phyloP scores from a whole-genome alignment of 257 asterid genomes.

The Salvia hispanica region DNA sequence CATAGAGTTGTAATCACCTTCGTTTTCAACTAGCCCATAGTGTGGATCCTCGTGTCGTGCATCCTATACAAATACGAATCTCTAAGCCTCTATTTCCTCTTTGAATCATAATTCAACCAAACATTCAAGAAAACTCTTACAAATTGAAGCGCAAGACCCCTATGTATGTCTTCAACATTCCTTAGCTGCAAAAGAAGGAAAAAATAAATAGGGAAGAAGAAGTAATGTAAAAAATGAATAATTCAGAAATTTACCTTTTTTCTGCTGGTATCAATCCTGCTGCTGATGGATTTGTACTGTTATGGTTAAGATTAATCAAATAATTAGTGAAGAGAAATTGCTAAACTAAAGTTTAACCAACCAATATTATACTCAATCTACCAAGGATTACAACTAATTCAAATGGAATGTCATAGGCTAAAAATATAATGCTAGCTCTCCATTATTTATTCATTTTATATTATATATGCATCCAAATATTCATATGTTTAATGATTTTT shows the following conservation, averaged over 20 bases:
- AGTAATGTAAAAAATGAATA: neutral
- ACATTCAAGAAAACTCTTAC: constrained; percentile 62
- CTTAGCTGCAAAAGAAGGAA: constrained; percentile 47
- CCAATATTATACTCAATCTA: no score
- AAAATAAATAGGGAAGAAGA: neutral
- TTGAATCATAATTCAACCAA: neutral
- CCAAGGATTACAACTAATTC: no score
- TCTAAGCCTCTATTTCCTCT: no score
- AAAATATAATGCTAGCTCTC: no score
- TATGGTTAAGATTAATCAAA: constrained; percentile 6
- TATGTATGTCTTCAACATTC: constrained; percentile 81
- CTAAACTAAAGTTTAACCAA: neutral
- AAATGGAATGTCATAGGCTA: no score
- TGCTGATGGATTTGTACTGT: constrained; percentile 65
- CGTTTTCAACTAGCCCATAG: constrained; percentile 83
- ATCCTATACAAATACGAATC: constrained; percentile 47
- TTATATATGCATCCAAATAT: no score
- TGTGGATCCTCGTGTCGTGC: constrained; percentile 84
- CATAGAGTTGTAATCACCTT: constrained; percentile 62
- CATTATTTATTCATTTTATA: no score
- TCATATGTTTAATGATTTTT: no score
- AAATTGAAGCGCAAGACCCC: constrained; percentile 59
- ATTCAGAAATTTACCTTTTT: constrained; percentile 62
- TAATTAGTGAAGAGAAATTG: neutral
- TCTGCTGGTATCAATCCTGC: constrained; percentile 65